Base-by-base conservation (phyloP, 768 basidiomycete genomes). In the Mycena maculata region DNA sequence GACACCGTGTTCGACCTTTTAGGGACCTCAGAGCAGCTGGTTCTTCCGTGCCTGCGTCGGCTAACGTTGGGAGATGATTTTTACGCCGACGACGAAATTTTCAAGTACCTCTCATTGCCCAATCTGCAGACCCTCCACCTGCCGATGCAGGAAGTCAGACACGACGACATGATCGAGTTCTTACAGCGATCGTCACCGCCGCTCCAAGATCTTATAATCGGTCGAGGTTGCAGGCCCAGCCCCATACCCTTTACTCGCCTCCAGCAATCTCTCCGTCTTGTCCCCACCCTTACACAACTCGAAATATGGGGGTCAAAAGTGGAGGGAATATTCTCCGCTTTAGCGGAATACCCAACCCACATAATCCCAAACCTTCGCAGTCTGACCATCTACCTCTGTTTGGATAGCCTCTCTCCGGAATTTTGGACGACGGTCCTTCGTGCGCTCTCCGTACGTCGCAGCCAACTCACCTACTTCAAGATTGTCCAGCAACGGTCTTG, bases 181-280 rank as follows among this genome's bases (percentile, higher is more conserved):
- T 42, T 60, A 38, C 4, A 50, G 38, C 47, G 59, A 20, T 60
- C 59, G 3, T 49, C 47, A 2, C 59, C 59, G 2, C 59, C 59
- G 20, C 48, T 60, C n/a, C 33, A 22, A 28, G n/a, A 28, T 20
- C 31, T 52, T 23, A 9, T 31, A 6, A 22, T 45, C 23, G 31
- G 27, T 25, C 12, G 22, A 6, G 22, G 23, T n/a, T n/a, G n/a
- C n/a, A n/a, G 13, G 20, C 7, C 2, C 12, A 18, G 3, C 13
- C 18, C 20, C 8, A 16, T 12, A n/a, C 15, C 9, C 18, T 28
- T 42, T 39, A 20, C 1, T 16, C 25, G 42, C 41, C 39, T 56
- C 20, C 25, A 15, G 2, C 11, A 54, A 18, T 54, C 28, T 3
- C 41, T 57, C 9, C 28, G 42, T 3, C 42, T 57, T 5, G 41